Conservation (phyloP, 805 yeast species). For the Saturnispora diversa region DNA sequence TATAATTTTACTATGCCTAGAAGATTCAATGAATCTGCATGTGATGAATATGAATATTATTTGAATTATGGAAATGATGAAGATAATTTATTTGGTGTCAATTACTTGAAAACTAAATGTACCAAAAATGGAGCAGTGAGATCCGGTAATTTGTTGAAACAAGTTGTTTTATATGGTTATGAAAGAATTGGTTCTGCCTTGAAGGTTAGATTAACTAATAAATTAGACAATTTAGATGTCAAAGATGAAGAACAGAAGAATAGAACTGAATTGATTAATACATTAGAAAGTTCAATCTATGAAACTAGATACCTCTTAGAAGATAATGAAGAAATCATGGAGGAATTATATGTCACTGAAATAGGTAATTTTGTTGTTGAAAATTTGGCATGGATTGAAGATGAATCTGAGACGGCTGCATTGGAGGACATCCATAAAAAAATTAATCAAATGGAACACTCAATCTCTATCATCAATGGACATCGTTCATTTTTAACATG, state of each 20-base stretch:
- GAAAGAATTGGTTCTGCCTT: constrained; percentile 42
- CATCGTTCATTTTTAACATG: constrained; percentile 6
- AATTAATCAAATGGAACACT: constrained; percentile 20
- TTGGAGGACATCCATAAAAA: constrained; percentile 33
- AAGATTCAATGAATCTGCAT: constrained; percentile 29
- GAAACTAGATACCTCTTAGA: constrained; percentile 64
- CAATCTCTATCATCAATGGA: constrained; percentile 1
- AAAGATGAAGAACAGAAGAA: constrained; percentile 48
- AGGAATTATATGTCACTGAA: constrained; percentile 32
- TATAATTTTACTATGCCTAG: constrained; percentile 19
- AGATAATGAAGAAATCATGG: constrained; percentile 40
- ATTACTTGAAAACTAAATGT: constrained; percentile 33
- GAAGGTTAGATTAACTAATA: constrained; percentile 38
- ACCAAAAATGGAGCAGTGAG: constrained; percentile 8
- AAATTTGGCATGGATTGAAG: constrained; percentile 70
- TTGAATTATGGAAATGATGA: constrained; percentile 11
- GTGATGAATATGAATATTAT: constrained; percentile 30
- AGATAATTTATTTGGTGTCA: constrained; percentile 39
- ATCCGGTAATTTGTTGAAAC: constrained; percentile 19
- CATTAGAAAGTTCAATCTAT: constrained; percentile 44
- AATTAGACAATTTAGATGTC: constrained; percentile 44
- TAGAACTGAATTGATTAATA: constrained; percentile 54
- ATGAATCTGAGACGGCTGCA: constrained; percentile 49
- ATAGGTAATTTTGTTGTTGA: constrained; percentile 36
- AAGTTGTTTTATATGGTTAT: constrained; percentile 33